Evolutionary conservation across 495 filamentous ascomycete species (phyloP), one percentile per base, ranked within the genome.

Genomic region (Baudoinia panamericana): DNA sequence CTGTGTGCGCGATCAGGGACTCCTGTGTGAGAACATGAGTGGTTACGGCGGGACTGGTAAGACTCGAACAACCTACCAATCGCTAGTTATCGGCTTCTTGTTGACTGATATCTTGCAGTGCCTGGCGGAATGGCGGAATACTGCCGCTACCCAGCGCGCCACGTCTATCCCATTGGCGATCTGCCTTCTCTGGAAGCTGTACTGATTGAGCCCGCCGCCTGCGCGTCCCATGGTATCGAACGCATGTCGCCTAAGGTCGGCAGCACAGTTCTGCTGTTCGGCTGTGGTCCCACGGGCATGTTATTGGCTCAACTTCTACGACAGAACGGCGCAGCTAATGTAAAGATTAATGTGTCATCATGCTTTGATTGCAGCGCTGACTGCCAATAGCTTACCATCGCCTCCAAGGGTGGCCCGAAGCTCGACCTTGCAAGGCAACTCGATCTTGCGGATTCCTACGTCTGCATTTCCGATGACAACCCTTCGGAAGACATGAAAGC

Each of bases 111-210:
- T 13, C 6, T 7, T 34, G 1, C 30, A 53, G 50, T 78, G 60
- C 69, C 77, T 33, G 78, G 78, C 35, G 77, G 78, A 15, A 81
- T 82, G 46, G 78, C 77, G 30, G 77, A 81, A 53, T 83, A 79
- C 65, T 73, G 67, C 35, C 59, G 58, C 20, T 65, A 63, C 50
- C 59, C 65, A 46, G 75, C 74, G 37, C 70, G 70, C 39, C 70
- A 76, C 48, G 73, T 82, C 12, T 81, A 80, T 64, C 72, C 73
- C 60, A 72, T 83, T 60, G 63, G 79, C 46, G 78, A 81, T 58
- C 61, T 83, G 31, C 71, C 67, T 33, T 73, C 80, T 45, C 64
- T 81, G 33, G 76, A 82, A 28, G 78, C 77, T n/a, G 82, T 77
- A 15, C 65, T 83, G 18, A 67, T 83, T 36, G 78, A 83, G 54